Evolutionary conservation across 2,329 filamentous ascomycete genomes (phyloP), one percentile per base, ranked within the genome.

Genomic region (Anisogramma anomala): DNA sequence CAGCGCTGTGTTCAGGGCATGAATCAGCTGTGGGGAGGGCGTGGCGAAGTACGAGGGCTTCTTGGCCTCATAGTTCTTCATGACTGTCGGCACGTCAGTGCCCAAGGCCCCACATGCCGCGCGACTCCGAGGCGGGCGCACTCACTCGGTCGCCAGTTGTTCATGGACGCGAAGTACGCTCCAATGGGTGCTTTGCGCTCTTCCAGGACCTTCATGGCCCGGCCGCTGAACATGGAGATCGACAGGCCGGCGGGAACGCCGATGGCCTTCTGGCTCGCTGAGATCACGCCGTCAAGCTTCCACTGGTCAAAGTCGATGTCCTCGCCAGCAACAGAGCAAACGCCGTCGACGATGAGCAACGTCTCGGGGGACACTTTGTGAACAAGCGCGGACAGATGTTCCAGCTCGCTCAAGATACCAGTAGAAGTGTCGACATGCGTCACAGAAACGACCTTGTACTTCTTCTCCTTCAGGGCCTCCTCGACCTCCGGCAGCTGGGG

Each of bases 41-140:
- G 91, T 98, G 27, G 91, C 91, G 58, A 98, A 98, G 71, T 98
- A 98, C 2, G 87, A 94, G 27, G 91, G 78, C 69, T 96, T 98
- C 70, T 88, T 86, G 49, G 86, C 85, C 68, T 98, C 91, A 64
- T 98, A 98, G 67, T 95, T 96, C 67, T 91, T 79, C 89, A 98
- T 96, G 63, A 98, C 82, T 84, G 45, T 33, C 13, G 15, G 19
- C 23, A n/a, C 14, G 43, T 50, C 20, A 50, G 44, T n/a, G n/a
- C n/a, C n/a, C n/a, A n/a, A n/a, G 15, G 26, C 20, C 31, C 26
- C 39, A 39, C 38, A 33, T 28, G 10, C 33, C 41, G 37, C 43
- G 26, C 27, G 32, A 35, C 20, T 35, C 23, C 27, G 22, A 36
- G 25, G 25, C 6, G 14, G 13, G 14, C 39, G 43, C 43, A 63